Conservation (phyloP, 2,329 filamentous ascomycete genomes). For the Trichothecium sympodiale region DNA sequence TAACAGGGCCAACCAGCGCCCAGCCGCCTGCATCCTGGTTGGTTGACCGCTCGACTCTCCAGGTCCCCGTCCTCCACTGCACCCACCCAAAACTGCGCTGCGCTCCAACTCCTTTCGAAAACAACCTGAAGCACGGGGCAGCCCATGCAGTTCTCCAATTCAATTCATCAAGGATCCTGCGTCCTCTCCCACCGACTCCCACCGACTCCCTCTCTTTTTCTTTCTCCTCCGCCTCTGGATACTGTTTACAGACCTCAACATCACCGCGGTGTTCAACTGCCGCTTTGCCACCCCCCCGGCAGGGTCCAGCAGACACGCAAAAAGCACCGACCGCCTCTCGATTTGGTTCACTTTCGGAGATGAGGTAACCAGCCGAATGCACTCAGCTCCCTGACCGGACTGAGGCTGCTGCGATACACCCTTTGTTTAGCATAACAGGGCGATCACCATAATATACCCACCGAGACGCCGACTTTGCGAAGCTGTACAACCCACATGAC, state of each 20-base stretch:
- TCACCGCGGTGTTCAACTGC: background rate
- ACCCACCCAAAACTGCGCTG: too few species aligned
- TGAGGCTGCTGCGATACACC: constrained; percentile 24
- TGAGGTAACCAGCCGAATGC: constrained; percentile 45
- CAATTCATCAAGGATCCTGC: background rate
- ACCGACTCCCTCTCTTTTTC: background rate
- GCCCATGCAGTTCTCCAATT: too few species aligned
- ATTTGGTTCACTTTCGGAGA: constrained; percentile 28
- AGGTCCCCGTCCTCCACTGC: too few species aligned
- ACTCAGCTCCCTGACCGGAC: constrained; percentile 52
- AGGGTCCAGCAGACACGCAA: constrained; percentile 1
- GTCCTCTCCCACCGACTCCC: constrained; percentile 1
- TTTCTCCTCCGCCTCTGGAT: background rate
- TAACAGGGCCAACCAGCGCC: too few species aligned
- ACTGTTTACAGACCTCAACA: background rate
- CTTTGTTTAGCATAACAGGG: background rate
- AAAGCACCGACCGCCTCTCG: constrained; percentile 2
- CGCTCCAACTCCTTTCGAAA: too few species aligned
- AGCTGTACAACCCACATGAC: constrained; percentile 7
- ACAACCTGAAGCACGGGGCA: too few species aligned
- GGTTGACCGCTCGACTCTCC: too few species aligned
- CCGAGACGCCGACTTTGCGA: too few species aligned
- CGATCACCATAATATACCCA: too few species aligned
- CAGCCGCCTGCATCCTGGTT: too few species aligned
- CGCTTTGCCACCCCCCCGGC: background rate